Percentiles rank a stretch among this genome's conserved stretches.
Conservation (phyloP, 345 rosid genomes). For the Raphanus sativus region DNA sequence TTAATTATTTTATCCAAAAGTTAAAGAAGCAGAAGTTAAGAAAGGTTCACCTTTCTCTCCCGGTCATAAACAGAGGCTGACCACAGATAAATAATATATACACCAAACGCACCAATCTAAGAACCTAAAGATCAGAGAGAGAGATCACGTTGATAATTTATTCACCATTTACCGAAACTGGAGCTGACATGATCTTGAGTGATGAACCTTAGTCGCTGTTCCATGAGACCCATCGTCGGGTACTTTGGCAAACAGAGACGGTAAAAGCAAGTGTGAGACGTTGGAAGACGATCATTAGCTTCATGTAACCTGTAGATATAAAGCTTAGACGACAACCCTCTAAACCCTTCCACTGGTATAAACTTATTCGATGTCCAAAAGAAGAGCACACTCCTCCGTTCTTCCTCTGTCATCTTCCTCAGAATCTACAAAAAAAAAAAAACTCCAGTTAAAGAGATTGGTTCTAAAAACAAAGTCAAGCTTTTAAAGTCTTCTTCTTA, state of each 20-base stretch:
- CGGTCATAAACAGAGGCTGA: constrained; percentile 22
- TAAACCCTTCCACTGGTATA: constrained; percentile 87
- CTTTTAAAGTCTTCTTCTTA: constrained; percentile 14
- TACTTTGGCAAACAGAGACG: constrained; percentile 76
- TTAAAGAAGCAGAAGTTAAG: constrained; percentile 7
- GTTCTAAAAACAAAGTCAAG: neutral
- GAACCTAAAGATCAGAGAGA: constrained; percentile 18
- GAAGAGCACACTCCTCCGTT: constrained; percentile 63
- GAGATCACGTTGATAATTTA: neutral
- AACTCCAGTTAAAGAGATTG: neutral
- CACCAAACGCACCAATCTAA: constrained; percentile 31
- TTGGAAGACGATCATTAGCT: constrained; percentile 60
- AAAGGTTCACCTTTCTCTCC: constrained; percentile 35
- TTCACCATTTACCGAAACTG: constrained; percentile 90
- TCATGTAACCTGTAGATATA: constrained; percentile 62
- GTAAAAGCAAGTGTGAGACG: constrained; percentile 90
- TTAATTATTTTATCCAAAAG: neutral
- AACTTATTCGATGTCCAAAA: constrained; percentile 86
- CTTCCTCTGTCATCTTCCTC: constrained; percentile 65
- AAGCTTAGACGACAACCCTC: constrained; percentile 72
- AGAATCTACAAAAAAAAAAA: constrained; percentile 52
- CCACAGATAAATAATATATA: constrained; percentile 24
- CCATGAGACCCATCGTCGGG: constrained; percentile 61
- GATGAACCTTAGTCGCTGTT: constrained; percentile 56
- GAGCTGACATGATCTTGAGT: constrained; percentile 87